Evolutionary conservation across 306 rosid genomes (phyloP), one percentile per base, ranked within the genome.

Genomic region (Vachellia pachyceras): DNA sequence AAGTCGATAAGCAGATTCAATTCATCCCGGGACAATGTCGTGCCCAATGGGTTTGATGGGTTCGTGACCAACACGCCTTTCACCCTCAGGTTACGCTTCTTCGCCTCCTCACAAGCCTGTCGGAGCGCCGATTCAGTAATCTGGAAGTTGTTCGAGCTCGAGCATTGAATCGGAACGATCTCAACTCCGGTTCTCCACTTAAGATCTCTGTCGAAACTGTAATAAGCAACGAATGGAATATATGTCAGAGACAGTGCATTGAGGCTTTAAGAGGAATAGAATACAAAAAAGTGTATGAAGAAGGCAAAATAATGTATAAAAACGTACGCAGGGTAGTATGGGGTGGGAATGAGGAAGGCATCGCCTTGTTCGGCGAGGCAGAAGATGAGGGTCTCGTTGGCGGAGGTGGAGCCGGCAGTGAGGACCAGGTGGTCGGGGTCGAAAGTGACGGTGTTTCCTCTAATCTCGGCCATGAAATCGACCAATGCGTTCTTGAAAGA

Each of bases 21-120:
- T 58, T 93, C 97, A 47, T 47, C 75, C 82, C 79, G 79, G 12
- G 84, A 88, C 90, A 90, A 69, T 18, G 94, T 86, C 9, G 94
- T 93, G 75, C 97, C 97, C 50, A 93, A n/a, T 5, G 97, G 97
- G 85, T 93, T 93, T 18, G 97, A 93, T 4, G 97, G 97, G 90
- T 93, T 93, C 2, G 97, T 93, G 10, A 93, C 90, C 77, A 93
- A 18, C 25, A 93, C 88, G 7, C 97, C 97, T 82, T 93, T 93
- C 77, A 93, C 97, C 79, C 87, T 86, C 3, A 93, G 83, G 76
- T 90, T 85, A 13, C 90, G 84, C 20, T 85, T 84, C 3, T 70
- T 11, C 7, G 97, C 97, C 8, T 85, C 97, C 55, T 84, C 52
- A 39, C 82, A 88, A 5, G 97, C 97, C 29, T 83, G 42, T 50